Evolutionary conservation across 73 alveolate genomes (phyloP), one percentile per base, ranked within the genome.

Genomic region (Paramecium bursaria): DNA sequence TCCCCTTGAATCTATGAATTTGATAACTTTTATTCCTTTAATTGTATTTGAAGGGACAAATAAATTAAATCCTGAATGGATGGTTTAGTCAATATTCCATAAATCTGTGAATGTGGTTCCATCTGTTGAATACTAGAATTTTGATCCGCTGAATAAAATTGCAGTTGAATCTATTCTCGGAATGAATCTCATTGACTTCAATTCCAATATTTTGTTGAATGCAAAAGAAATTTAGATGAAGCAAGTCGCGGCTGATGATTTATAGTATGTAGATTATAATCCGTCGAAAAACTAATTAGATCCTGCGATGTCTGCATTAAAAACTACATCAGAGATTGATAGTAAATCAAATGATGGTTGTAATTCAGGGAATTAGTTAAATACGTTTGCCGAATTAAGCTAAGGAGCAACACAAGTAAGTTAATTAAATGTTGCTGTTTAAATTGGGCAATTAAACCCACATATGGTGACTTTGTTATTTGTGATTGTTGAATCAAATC

Each of bases 61-160:
- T 26, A 77, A 52, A 33, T 77, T 77, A 52, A 52, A 52, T 19
- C 88, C 88, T 0, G 55, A 33, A 53, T 77, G 88, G 27, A 77
- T 52, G 21, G 74, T 67, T 51, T 60, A 35, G 30, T 67, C 88
- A 39, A 77, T 48, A 11, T 57, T 53, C 26, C 27, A 29, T n/a
- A 77, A 48, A 46, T 55, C 50, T 10, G n/a, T 17, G 61, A 54
- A 77, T 49, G 33, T 77, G 21, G 82, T 53, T 0, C 88, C 88
- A 77, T 77, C 88, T 1, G 73, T 30, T n/a, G 77, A 21, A 15
- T 67, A 60, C 53, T 77, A 10, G 53, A 77, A 51, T 77, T 23
- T 44, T 14, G 80, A 51, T 22, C 39, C 80, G 17, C 39, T 61
- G 17, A 61, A 61, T 27, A 0, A 9, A 61, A 30, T 33, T 30